Evolutionary conservation across 345 rosid genomes (phyloP).

Genomic region (Populus davidiana): DNA sequence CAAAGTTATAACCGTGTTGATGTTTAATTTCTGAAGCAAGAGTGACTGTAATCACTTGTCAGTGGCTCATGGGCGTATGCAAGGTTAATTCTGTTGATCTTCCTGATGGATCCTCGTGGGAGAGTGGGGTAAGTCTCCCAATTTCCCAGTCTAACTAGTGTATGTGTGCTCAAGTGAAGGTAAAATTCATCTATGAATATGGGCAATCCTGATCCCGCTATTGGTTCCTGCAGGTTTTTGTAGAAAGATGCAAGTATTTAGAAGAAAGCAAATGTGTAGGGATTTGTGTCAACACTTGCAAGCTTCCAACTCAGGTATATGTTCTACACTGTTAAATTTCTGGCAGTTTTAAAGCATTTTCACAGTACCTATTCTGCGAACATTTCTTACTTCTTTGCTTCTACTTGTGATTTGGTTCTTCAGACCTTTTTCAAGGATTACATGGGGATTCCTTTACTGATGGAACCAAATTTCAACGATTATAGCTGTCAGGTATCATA

Average conservation of each 20-base stretch:
- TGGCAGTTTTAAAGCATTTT: neutral
- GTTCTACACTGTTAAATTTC: neutral
- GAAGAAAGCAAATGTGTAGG: constrained; percentile 96
- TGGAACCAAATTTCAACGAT: constrained; percentile 90
- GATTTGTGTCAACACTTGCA: constrained; percentile 80
- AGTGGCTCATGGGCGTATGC: constrained; percentile 90
- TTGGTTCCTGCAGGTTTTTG: constrained; percentile 54
- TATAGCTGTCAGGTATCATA: constrained; percentile 76
- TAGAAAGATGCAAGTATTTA: constrained; percentile 82
- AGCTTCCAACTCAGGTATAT: constrained; percentile 89
- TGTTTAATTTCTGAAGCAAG: constrained; percentile 49
- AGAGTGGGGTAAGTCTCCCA: constrained; percentile 57
- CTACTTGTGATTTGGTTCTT: neutral
- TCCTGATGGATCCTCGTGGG: constrained; percentile 66
- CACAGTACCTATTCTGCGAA: neutral
- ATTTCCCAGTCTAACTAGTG: neutral
- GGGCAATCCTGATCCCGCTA: too few species aligned
- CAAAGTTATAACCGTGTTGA: neutral
- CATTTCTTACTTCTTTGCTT: neutral
- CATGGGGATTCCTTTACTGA: constrained; percentile 79
- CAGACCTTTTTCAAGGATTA: constrained; percentile 77
- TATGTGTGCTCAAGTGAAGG: too few species aligned
- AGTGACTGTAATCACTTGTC: constrained; percentile 80
- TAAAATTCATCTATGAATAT: too few species aligned
- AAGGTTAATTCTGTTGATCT: constrained; percentile 70